Base-by-base conservation (phyloP, 163 green algal species). In the Chlorella variabilis region DNA sequence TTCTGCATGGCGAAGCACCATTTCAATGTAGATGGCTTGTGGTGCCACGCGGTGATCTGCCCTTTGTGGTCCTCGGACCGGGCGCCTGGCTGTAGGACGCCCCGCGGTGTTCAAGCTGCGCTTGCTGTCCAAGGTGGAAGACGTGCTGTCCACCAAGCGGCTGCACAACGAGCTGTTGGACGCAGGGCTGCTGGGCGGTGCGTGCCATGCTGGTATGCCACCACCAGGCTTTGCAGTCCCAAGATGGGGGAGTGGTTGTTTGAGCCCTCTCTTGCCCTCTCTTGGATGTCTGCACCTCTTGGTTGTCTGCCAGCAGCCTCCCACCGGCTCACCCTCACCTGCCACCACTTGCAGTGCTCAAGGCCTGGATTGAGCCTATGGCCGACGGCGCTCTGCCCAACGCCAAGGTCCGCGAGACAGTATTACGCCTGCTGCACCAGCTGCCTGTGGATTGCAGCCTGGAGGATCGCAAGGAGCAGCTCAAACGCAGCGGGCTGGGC, bases 21-120 rank as follows among this genome's bases (percentile, higher is more conserved):
- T n/a, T n/a, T n/a, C n/a, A n/a, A n/a, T n/a, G n/a, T n/a, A n/a
- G n/a, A n/a, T n/a, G n/a, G n/a, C n/a, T n/a, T n/a, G n/a, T n/a
- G n/a, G n/a, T n/a, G n/a, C n/a, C n/a, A n/a, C n/a, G n/a, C n/a
- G n/a, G n/a, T n/a, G n/a, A n/a, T n/a, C n/a, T n/a, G n/a, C n/a
- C n/a, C n/a, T n/a, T n/a, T n/a, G n/a, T n/a, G n/a, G n/a, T n/a
- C n/a, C n/a, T n/a, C n/a, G n/a, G n/a, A n/a, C n/a, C n/a, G n/a
- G n/a, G n/a, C n/a, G n/a, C n/a, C n/a, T n/a, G n/a, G n/a, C n/a
- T 48, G 8, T 69, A 84, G 69, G 79, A 25, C 41, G 51, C 54
- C 94, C 95, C 0, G 94, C 94, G 13, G 78, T 98, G 31, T 76
- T 92, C 71, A 98, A 98, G 89, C 90, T 98, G 66, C 88, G 89